Evolutionary conservation across 78 protist species (phyloP), one percentile per base, ranked within the genome.

Genomic region (slime mould (Dictyostelium discoideum)): DNA sequence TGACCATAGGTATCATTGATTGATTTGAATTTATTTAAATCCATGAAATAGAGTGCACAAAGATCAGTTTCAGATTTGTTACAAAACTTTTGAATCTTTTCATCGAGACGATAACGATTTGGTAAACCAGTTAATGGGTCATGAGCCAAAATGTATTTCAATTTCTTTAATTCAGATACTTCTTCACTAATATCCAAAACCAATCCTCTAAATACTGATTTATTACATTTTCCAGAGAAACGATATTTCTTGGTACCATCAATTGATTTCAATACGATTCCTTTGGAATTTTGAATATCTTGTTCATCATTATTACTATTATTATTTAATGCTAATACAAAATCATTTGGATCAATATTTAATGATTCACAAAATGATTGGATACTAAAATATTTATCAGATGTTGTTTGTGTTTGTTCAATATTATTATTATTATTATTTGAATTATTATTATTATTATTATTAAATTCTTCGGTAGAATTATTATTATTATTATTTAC

Each of bases 1-100:
- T 89, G 94, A 39, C 94, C 94, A 69, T 89, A 57, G n/a, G 86
- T 89, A 48, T 89, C 94, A 76, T 89, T 89, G 84, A 89, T 89
- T 69, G 50, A 63, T 69, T 89, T 89, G 78, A 89, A 89, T 79
- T 81, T 65, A 69, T 89, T 89, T 40, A 89, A 32, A 69, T 89
- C 94, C 48, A 89, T 63, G 22, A 89, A 89, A 14, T 42, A 81
- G 87, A 89, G 40, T 1, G 87, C 39, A 39, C 94, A 89, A 16
- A 46, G 57, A 22, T 81, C 94, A 40, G 94, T 48, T 14, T 72
- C 63, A 9, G 85, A 76, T 78, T 65, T 65, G 10, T 74, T 40
- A 32, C 94, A 89, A 48, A 89, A 89, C 82, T 89, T 89, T 81
- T 89, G 79, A 81, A 89, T 89, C 73, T 81, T 89, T 18, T 89